phyloP scores from a whole-genome alignment of 2,329 filamentous ascomycete genomes.

The Talaromyces amestolkiae region DNA sequence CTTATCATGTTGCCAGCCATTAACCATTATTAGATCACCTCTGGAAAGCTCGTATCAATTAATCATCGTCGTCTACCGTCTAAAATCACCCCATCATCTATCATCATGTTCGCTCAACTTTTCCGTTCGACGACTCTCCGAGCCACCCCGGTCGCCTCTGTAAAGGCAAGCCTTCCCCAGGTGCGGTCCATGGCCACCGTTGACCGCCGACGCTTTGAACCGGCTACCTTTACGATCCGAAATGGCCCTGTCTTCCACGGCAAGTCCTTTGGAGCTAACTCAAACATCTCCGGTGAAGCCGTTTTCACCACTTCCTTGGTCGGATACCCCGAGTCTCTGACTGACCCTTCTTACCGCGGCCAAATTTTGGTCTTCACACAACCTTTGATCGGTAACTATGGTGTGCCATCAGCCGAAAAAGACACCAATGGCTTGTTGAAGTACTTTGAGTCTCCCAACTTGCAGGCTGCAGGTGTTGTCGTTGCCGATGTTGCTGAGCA shows the following conservation, averaged over 20 bases:
- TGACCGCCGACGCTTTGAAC: constrained; percentile 65
- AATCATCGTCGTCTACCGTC: constrained; percentile 47
- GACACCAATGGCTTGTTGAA: constrained; percentile 89
- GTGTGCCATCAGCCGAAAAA: constrained; percentile 80
- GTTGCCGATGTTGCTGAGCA: constrained; percentile 90
- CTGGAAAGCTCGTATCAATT: constrained; percentile 66
- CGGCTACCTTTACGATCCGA: constrained; percentile 92
- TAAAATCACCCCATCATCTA: constrained; percentile 22
- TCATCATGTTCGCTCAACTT: constrained; percentile 55
- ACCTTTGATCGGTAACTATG: constrained; percentile 97
- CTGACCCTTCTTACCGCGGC: constrained; percentile 65
- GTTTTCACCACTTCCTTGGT: constrained; percentile 98
- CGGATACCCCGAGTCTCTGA: constrained; percentile 89
- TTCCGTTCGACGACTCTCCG: constrained; percentile 52
- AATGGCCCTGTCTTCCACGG: constrained; percentile 95
- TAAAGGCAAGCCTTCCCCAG: constrained; percentile 35
- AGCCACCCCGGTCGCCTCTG: constrained; percentile 45
- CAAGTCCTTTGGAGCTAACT: constrained; percentile 92
- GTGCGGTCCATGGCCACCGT: constrained; percentile 61
- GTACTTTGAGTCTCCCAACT: constrained; percentile 97
- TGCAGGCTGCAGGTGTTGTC: constrained; percentile 93
- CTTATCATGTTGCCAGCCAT: constrained; percentile 16
- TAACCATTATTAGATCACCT: constrained; percentile 55
- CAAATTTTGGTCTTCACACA: constrained; percentile 99
- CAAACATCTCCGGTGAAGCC: constrained; percentile 95